These are phyloP conservation scores for Candida freyschussii DNA, from an alignment of 1,139 yeast genomes.

Conservation along the genomic window DNA sequence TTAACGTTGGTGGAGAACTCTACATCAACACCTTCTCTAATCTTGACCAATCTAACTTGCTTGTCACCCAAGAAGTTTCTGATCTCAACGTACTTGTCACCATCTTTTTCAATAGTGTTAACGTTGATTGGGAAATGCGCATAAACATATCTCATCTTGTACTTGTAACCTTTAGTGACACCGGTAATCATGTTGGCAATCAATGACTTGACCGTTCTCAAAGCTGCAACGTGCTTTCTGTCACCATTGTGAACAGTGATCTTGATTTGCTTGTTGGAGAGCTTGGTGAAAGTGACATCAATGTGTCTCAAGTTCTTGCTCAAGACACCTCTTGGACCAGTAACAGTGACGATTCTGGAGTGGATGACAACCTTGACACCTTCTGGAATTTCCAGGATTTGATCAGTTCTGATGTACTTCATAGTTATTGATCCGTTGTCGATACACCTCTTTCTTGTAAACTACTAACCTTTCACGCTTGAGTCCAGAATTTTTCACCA, in stretches of 20 bases:
- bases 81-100: constrained; percentile 80
- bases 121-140: constrained; percentile 99
- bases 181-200: constrained; percentile 93
- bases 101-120: constrained; percentile 74
- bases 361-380: constrained; percentile 89
- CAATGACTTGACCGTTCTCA: constrained; percentile 97
- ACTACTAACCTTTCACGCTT: too few species aligned
- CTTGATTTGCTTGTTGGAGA: constrained; percentile 68
- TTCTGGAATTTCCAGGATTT: constrained; percentile 87
- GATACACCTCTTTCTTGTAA: too few species aligned
- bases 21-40: constrained; percentile 84
- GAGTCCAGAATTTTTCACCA: too few species aligned
- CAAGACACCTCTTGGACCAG: constrained; percentile 98
- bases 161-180: constrained; percentile 98
- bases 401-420: constrained; percentile 73
- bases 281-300: constrained; percentile 85
- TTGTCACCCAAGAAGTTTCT: constrained; percentile 99
- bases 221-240: constrained; percentile 99
- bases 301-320: constrained; percentile 91
- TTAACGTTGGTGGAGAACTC: constrained; percentile 80
- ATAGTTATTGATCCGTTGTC: too few species aligned
- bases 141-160: constrained; percentile 99
- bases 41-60: constrained; percentile 82
- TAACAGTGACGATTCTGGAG: constrained; percentile 85
- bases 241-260: constrained; percentile 97